A percentile compares a stretch with the other conserved stretches of the same genome.
These are phyloP conservation scores for Chiua virens DNA, from an alignment of 768 basidiomycete genomes.

Conservation along the genomic window DNA sequence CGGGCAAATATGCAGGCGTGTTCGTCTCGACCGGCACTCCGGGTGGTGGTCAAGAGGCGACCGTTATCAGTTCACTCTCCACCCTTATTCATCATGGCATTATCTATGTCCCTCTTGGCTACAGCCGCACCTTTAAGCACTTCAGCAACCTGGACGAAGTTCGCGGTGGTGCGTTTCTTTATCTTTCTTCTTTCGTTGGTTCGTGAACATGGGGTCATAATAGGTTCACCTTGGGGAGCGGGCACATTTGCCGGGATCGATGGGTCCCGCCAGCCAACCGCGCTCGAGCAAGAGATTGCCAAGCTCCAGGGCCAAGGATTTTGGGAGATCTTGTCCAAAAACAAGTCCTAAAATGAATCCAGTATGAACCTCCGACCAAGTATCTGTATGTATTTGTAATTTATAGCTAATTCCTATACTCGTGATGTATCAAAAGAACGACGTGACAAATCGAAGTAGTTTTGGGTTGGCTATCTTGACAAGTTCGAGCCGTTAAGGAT, in stretches of 20 bases:
- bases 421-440: not conserved
- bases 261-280: conserved; percentile 48
- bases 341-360: conserved; percentile 23
- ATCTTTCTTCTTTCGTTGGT: not conserved
- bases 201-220: not conserved
- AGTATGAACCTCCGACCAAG: too few species aligned
- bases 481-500: too few species aligned
- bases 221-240: conserved; percentile 78
- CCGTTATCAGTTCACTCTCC: conserved; percentile 50
- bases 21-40: conserved; percentile 74
- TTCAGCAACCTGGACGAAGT: conserved; percentile 46
- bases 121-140: conserved; percentile 46
- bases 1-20: conserved; percentile 72
- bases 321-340: conserved; percentile 45
- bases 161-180: conserved; percentile 51
- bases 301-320: conserved; percentile 53
- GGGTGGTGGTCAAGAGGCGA: conserved; percentile 81
- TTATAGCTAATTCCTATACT: not conserved
- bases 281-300: conserved; percentile 53
- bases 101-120: conserved; percentile 71
- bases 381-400: too few species aligned
- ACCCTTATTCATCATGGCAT: conserved; percentile 74
- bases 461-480: too few species aligned
- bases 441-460: too few species aligned
- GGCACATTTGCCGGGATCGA: conserved; percentile 54